Evolutionary conservation across 225 moss, liverwort and hornwort species (phyloP).

Genomic region (Physcomitrellopsis africana): DNA sequence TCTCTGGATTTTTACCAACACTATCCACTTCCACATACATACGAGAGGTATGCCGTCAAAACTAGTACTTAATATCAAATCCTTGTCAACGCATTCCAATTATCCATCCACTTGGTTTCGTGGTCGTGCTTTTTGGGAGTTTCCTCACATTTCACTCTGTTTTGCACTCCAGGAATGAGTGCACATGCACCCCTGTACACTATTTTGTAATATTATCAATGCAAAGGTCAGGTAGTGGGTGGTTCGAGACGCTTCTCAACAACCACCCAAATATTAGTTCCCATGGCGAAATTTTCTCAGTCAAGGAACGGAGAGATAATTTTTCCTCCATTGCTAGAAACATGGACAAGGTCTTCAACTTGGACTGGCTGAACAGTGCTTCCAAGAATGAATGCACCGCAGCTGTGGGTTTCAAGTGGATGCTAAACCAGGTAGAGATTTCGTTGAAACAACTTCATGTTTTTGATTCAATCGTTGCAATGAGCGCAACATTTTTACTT

Average conservation of each 20-base stretch:
- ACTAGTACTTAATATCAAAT: too few relatives aligned
- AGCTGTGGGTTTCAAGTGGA: slow-evolving; percentile 75
- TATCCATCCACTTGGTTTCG: neutral
- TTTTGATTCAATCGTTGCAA: too few relatives aligned
- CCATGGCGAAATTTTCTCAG: slow-evolving; percentile 62
- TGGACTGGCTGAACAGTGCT: slow-evolving; percentile 71
- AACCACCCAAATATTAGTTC: slow-evolving; percentile 71
- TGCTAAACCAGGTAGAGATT: slow-evolving; percentile 63
- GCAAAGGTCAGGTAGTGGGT: slow-evolving; percentile 77
- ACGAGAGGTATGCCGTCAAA: slow-evolving; percentile 39
- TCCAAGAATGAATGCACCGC: slow-evolving; percentile 71
- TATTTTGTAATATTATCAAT: slow-evolving; percentile 72
- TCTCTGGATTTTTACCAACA: slow-evolving; percentile 45
- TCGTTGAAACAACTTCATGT: neutral
- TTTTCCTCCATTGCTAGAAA: slow-evolving; percentile 51
- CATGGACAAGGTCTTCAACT: slow-evolving; percentile 58
- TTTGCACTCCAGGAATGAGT: slow-evolving; percentile 54
- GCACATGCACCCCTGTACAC: slow-evolving; percentile 69
- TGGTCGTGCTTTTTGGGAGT: slow-evolving; percentile 3
- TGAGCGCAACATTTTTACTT: too few relatives aligned
- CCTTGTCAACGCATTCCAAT: too few relatives aligned
- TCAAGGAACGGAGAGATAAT: slow-evolving; percentile 48
- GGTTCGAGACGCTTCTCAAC: slow-evolving; percentile 72
- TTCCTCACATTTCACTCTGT: slow-evolving; percentile 3
- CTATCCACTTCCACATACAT: slow-evolving; percentile 52